Evolutionary conservation across 2,329 filamentous ascomycete genomes (phyloP).

Genomic region (Colletotrichum echinochloae): DNA sequence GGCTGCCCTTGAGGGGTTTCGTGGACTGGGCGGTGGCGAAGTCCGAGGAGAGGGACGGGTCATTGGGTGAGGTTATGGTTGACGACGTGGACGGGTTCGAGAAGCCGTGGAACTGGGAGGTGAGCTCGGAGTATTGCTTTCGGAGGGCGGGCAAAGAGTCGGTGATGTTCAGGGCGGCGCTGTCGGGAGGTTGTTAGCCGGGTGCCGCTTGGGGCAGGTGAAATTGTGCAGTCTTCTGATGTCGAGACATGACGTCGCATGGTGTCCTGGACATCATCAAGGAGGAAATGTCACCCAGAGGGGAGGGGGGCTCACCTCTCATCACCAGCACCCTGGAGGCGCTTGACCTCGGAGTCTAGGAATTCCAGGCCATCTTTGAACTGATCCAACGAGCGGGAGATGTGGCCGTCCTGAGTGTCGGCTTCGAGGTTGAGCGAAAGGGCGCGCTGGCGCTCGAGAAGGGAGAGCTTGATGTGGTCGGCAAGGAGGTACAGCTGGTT

Average conservation of each 20-base stretch:
- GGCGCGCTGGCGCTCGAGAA: conserved; percentile 91
- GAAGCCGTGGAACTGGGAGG: conserved; percentile 82
- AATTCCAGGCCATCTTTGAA: conserved; percentile 82
- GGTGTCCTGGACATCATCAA: conserved; percentile 5
- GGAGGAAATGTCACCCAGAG: conserved; percentile 1
- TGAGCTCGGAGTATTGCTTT: conserved; percentile 81
- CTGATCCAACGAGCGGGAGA: conserved; percentile 88
- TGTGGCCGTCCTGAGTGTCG: conserved; percentile 87
- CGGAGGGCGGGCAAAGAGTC: conserved; percentile 77
- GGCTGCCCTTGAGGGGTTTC: conserved; percentile 43
- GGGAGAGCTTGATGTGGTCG: conserved; percentile 95
- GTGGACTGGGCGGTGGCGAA: conserved; percentile 72
- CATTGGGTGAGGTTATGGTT: conserved; percentile 72
- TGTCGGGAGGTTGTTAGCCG: conserved; percentile 41
- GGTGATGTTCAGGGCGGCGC: conserved; percentile 62
- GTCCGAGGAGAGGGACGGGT: conserved; percentile 70
- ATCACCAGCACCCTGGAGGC: conserved; percentile 73
- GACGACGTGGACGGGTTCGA: conserved; percentile 61
- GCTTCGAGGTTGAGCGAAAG: conserved; percentile 82
- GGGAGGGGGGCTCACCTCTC: conserved; percentile 63
- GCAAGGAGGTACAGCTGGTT: conserved; percentile 91
- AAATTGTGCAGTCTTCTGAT: conserved; percentile 32
- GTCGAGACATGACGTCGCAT: conserved; percentile 39
- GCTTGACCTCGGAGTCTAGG: conserved; percentile 72
- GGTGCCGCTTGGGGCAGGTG: not conserved